Conservation (phyloP, 257 asterid species). For the Solanum bulbocastanum region DNA sequence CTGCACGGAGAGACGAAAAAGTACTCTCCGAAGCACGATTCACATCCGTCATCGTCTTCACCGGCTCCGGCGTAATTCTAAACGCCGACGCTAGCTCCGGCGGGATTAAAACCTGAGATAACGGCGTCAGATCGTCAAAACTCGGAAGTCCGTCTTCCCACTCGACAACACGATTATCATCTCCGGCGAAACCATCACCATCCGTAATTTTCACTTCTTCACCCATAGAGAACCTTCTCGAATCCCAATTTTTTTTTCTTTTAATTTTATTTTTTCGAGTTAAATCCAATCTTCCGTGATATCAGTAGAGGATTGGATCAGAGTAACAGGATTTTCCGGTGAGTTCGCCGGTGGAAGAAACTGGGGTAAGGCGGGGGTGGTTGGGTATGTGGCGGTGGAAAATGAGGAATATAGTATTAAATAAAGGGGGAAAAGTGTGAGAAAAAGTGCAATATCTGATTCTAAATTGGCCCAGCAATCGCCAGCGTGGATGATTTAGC, state of each 20-base stretch:
- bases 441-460: slow-evolving; percentile 56
- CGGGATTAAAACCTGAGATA: slow-evolving; percentile 11
- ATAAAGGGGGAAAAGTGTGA: slow-evolving; percentile 2
- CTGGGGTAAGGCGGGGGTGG: neutral
- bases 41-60: slow-evolving; percentile 6
- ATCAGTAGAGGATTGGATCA: neutral
- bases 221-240: slow-evolving; percentile 27
- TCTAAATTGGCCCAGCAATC: slow-evolving; percentile 9
- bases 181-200: neutral
- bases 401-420: neutral
- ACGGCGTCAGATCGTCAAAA: slow-evolving; percentile 14
- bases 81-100: slow-evolving; percentile 15
- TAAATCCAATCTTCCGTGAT: neutral
- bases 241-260: neutral
- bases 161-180: slow-evolving; percentile 1
- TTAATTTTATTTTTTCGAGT: neutral
- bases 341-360: neutral
- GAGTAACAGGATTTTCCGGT: neutral
- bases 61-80: slow-evolving; percentile 10
- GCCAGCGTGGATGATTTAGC: slow-evolving; percentile 50
- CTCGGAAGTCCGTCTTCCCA: slow-evolving; percentile 16
- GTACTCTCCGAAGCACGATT: slow-evolving; percentile 14
- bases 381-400: slow-evolving; percentile 20
- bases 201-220: slow-evolving; percentile 41
- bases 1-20: neutral